Percentiles rank a stretch among this genome's conserved stretches.
phyloP scores from a whole-genome alignment of 768 basidiomycete species.

The Neoboletus brunneissimus region DNA sequence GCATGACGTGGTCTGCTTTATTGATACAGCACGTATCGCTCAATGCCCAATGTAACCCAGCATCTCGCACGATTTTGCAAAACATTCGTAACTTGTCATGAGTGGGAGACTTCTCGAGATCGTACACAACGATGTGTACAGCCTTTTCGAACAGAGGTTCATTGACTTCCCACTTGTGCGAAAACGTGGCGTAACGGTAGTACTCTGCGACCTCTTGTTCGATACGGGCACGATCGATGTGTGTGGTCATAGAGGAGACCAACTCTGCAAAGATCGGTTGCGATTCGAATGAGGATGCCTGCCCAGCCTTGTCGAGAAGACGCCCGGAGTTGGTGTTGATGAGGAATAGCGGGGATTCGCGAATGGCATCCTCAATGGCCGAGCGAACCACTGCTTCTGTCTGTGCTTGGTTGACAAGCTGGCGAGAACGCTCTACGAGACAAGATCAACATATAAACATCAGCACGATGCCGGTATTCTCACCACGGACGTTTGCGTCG shows the following conservation, averaged over 20 bases:
- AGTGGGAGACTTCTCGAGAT: neutral
- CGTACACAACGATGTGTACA: neutral
- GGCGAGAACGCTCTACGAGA: neutral
- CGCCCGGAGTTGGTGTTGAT: neutral
- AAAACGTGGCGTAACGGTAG: constrained; percentile 5
- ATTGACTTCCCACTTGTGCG: constrained; percentile 4
- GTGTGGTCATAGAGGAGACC: neutral
- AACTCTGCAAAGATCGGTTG: neutral
- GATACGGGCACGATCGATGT: neutral
- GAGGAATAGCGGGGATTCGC: neutral
- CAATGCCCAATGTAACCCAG: constrained; percentile 5
- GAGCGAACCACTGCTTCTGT: neutral
- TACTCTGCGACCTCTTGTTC: neutral
- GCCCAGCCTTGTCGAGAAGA: neutral
- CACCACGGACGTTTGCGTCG: neutral
- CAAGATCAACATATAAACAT: neutral
- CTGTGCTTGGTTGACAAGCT: neutral
- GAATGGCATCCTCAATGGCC: neutral
- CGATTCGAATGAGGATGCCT: neutral
- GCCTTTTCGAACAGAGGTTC: neutral
- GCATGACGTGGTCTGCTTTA: neutral
- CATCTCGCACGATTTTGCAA: constrained; percentile 2
- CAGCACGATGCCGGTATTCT: neutral
- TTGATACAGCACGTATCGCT: constrained; percentile 11
- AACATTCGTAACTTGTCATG: constrained; percentile 6